A percentile compares a stretch with the other conserved stretches of the same genome.
Evolutionary conservation across 2,329 filamentous ascomycete genomes (phyloP).

Genomic region (Neocucurbitaria cava): DNA sequence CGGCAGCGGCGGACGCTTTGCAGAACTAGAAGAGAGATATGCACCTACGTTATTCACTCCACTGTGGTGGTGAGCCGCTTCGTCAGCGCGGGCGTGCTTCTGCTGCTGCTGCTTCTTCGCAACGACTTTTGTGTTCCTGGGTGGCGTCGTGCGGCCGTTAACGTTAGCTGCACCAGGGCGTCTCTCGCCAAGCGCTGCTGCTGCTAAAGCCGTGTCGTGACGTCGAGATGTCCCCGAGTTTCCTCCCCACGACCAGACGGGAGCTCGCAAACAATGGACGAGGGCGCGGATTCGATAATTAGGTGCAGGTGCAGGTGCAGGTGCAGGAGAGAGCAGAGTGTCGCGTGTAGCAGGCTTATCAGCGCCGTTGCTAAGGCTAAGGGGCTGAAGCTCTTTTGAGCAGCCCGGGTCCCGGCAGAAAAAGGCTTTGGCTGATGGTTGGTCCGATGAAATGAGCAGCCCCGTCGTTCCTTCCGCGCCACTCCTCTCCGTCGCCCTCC

Average conservation of each 20-base stretch:
- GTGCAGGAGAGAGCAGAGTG: slow-evolving; percentile 7
- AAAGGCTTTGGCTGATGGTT: slow-evolving; percentile 21
- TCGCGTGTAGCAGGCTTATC: slow-evolving; percentile 5
- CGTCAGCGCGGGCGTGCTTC: background rate
- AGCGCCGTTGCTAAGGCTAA: slow-evolving; percentile 8
- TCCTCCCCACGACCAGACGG: background rate
- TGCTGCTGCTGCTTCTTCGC: background rate
- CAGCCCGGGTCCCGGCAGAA: background rate
- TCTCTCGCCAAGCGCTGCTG: background rate
- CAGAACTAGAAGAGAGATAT: slow-evolving; percentile 8
- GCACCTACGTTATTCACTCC: slow-evolving; percentile 23
- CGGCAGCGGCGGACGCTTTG: slow-evolving; percentile 28
- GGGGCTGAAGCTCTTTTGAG: slow-evolving; percentile 18
- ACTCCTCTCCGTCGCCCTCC: too few species aligned
- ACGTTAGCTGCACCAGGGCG: background rate
- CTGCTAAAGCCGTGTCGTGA: slow-evolving; percentile 2
- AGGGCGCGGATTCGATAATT: background rate
- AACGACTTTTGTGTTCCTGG: slow-evolving; percentile 14
- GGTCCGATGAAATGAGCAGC: slow-evolving; percentile 33
- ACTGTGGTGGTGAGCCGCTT: background rate
- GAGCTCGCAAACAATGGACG: background rate
- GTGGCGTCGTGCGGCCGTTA: slow-evolving; percentile 6
- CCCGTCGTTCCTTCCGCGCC: slow-evolving; percentile 14
- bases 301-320: background rate
- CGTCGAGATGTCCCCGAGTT: background rate